Evolutionary conservation across 1,139 yeast species (phyloP).

Genomic region (Saccharomyces hybrid): DNA sequence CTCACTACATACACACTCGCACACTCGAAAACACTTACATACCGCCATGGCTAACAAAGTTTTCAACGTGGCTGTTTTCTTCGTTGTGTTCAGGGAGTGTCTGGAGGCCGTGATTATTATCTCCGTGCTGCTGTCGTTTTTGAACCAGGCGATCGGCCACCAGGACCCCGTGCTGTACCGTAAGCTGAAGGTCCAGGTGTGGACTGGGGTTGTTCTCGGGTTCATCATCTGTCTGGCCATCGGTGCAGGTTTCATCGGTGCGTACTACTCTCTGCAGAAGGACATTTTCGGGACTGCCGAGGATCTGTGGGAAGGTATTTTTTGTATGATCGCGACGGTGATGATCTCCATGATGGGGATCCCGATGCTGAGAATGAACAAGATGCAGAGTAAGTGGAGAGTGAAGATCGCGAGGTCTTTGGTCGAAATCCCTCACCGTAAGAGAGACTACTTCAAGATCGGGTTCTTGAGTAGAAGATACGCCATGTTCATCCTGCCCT

Average conservation of each 20-base stretch:
- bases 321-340: constrained; percentile 69
- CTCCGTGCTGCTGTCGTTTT: constrained; percentile 75
- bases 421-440: constrained; percentile 36
- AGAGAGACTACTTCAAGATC: constrained; percentile 33
- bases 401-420: constrained; percentile 52
- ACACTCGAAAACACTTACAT: background rate
- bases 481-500: constrained; percentile 72
- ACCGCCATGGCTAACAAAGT: constrained; percentile 27
- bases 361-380: constrained; percentile 75
- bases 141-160: constrained; percentile 48
- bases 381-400: constrained; percentile 85
- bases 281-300: constrained; percentile 82
- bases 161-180: constrained; percentile 32
- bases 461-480: constrained; percentile 47
- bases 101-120: constrained; percentile 82
- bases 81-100: constrained; percentile 80
- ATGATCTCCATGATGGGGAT: constrained; percentile 88
- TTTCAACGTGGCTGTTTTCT: constrained; percentile 54
- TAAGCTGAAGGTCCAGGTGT: constrained; percentile 58
- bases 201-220: constrained; percentile 76
- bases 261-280: constrained; percentile 69
- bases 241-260: constrained; percentile 67
- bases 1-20: background rate
- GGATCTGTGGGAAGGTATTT: constrained; percentile 86
- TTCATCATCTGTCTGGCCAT: constrained; percentile 64